These are phyloP conservation scores for Phytophthora pluvialis DNA, from an alignment of 352 stramenopile genomes.

Conservation along the genomic window DNA sequence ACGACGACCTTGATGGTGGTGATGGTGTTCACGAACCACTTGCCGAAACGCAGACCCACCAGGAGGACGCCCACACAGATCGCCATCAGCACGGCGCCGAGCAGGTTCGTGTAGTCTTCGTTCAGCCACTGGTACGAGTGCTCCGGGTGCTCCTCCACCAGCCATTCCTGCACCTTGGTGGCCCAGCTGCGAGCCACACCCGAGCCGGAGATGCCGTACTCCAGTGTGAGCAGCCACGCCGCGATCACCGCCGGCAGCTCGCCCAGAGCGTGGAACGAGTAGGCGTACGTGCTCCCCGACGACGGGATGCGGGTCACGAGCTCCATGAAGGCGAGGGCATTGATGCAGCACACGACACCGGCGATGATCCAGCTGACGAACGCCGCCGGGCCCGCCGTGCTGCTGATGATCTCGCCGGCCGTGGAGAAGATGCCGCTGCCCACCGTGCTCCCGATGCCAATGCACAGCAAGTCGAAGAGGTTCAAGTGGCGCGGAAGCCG, in stretches of 20 bases:
- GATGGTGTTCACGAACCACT: slow-evolving; percentile 90
- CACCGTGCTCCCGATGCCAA: slow-evolving; percentile 93
- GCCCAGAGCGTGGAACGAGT: slow-evolving; percentile 91
- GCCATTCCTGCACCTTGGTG: slow-evolving; percentile 86
- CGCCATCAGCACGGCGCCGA: slow-evolving; percentile 73
- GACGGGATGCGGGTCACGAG: slow-evolving; percentile 88
- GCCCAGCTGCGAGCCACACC: slow-evolving; percentile 94
- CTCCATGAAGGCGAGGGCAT: slow-evolving; percentile 91
- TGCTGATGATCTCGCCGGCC: slow-evolving; percentile 75
- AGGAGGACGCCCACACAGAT: slow-evolving; percentile 75
- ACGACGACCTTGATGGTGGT: slow-evolving; percentile 83
- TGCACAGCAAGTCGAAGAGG: slow-evolving; percentile 91
- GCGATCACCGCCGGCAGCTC: slow-evolving; percentile 92
- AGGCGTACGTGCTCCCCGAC: slow-evolving; percentile 92
- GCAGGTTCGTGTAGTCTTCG: slow-evolving; percentile 63
- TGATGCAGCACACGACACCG: slow-evolving; percentile 81
- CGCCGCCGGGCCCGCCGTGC: slow-evolving; percentile 75
- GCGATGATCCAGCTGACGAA: slow-evolving; percentile 84
- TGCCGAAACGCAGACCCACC: slow-evolving; percentile 86
- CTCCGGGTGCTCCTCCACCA: slow-evolving; percentile 49
- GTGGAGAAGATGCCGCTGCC: slow-evolving; percentile 92
- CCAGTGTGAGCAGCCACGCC: slow-evolving; percentile 88
- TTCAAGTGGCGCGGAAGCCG: slow-evolving; percentile 73
- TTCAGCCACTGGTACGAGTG: slow-evolving; percentile 62
- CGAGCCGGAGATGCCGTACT: slow-evolving; percentile 91